Percentiles rank a stretch among this genome's conserved stretches.
Evolutionary conservation across 2,329 filamentous ascomycete species (phyloP).

Genomic region (Nannizzia gypsea): DNA sequence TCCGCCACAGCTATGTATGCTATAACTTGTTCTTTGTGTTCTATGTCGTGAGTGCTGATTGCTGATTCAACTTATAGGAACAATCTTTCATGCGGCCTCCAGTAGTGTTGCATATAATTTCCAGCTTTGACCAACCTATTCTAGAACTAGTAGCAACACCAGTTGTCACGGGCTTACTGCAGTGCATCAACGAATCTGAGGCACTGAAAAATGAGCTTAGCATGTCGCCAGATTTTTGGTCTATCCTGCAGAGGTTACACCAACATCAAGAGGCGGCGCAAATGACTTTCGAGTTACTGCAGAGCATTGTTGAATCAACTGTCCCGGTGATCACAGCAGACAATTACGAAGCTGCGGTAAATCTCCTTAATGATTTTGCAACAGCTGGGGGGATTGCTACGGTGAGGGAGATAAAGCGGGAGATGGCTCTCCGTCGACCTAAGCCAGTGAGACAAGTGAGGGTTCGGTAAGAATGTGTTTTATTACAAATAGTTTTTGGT

Average conservation of each 20-base stretch:
- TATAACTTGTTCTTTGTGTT: not conserved
- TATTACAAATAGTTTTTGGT: not conserved
- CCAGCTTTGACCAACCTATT: constrained; percentile 67
- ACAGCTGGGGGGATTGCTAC: constrained; percentile 65
- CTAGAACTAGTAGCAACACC: constrained; percentile 64
- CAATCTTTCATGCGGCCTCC: constrained; percentile 85
- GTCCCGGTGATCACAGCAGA: constrained; percentile 80
- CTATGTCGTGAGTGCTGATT: constrained; percentile 15
- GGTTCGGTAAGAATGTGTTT: constrained; percentile 39
- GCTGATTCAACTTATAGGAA: constrained; percentile 44
- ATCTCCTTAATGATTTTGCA: constrained; percentile 79
- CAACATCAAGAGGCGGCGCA: constrained; percentile 57
- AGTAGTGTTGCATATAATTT: constrained; percentile 81
- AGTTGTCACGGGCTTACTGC: constrained; percentile 64
- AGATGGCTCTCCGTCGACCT: constrained; percentile 40
- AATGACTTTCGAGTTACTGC: constrained; percentile 76
- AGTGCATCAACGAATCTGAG: constrained; percentile 66
- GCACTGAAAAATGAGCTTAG: constrained; percentile 83
- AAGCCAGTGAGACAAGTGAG: constrained; percentile 44
- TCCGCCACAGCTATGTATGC: constrained; percentile 75
- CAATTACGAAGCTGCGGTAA: constrained; percentile 83
- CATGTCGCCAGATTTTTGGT: constrained; percentile 95
- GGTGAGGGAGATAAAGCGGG: constrained; percentile 55
- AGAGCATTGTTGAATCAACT: constrained; percentile 59
- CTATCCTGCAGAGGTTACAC: constrained; percentile 66